Conservation (phyloP, 176 grass and related monocot species). For the Oryza meyeriana region DNA sequence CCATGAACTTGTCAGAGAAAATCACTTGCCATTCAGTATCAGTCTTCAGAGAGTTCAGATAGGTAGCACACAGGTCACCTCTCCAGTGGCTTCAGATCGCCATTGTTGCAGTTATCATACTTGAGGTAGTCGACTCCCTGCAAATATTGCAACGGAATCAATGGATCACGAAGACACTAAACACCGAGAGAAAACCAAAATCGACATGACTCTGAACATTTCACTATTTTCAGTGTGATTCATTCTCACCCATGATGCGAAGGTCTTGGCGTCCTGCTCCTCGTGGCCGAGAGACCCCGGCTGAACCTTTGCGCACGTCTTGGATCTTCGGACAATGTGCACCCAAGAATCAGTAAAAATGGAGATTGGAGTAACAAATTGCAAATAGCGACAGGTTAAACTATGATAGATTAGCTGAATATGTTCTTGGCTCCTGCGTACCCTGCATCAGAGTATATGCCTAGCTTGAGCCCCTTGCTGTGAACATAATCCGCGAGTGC, state of each 20-base stretch:
- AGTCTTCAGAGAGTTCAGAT: background rate
- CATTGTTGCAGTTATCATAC: conserved; percentile 97
- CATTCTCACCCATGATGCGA: conserved; percentile 78
- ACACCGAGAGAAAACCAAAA: background rate
- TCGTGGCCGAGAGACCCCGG: conserved; percentile 79
- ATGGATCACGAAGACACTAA: background rate
- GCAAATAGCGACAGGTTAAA: no score
- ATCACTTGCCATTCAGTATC: background rate
- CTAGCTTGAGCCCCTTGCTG: conserved; percentile 84
- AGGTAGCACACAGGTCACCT: conserved; percentile 39
- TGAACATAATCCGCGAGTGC: conserved; percentile 84
- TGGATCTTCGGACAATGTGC: conserved; percentile 21
- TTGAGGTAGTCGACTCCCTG: conserved; percentile 95
- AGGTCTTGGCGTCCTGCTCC: conserved; percentile 73
- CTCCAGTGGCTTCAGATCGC: conserved; percentile 56
- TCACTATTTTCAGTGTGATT: background rate
- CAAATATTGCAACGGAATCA: background rate
- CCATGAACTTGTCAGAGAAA: background rate
- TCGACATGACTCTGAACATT: background rate
- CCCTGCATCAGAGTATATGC: conserved; percentile 95
- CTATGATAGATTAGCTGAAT: no score
- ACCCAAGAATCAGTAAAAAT: background rate
- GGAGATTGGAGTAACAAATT: background rate
- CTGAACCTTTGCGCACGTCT: conserved; percentile 70
- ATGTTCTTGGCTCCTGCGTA: conserved; percentile 2